A percentile compares a stretch with the other conserved stretches of the same genome.
Conservation (phyloP, 2,329 filamentous ascomycete species). For the Penicillium sclerotiorum region DNA sequence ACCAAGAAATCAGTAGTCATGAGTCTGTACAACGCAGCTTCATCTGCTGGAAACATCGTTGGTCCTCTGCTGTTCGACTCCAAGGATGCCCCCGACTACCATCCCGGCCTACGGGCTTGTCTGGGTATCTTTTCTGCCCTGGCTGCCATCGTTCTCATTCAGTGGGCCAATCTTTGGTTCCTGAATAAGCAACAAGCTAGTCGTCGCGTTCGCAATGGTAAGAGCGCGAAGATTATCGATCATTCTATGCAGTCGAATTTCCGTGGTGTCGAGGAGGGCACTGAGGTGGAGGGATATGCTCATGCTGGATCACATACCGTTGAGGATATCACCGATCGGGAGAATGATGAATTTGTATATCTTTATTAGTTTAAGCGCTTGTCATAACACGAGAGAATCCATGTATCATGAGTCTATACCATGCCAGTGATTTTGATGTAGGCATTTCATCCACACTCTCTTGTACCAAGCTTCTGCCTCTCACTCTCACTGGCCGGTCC, state of each 20-base stretch:
- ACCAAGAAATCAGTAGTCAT: slow-evolving; percentile 69
- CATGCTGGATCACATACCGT: slow-evolving; percentile 56
- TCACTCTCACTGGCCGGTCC: too few species aligned
- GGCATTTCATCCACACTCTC: too few species aligned
- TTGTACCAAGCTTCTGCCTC: too few species aligned
- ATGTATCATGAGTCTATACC: background rate
- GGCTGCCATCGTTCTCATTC: slow-evolving; percentile 55
- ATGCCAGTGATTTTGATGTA: too few species aligned
- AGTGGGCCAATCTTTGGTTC: slow-evolving; percentile 58
- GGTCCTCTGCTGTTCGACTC: slow-evolving; percentile 65
- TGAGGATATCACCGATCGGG: slow-evolving; percentile 64
- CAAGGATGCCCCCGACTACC: slow-evolving; percentile 61
- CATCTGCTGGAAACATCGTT: slow-evolving; percentile 67
- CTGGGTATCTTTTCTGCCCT: slow-evolving; percentile 51
- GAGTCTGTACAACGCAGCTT: slow-evolving; percentile 65
- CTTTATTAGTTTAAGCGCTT: slow-evolving; percentile 49
- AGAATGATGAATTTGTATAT: slow-evolving; percentile 71
- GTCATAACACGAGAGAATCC: background rate
- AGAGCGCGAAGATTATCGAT: slow-evolving; percentile 62
- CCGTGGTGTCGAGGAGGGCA: slow-evolving; percentile 31
- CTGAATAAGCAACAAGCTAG: slow-evolving; percentile 58
- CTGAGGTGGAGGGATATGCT: slow-evolving; percentile 10
- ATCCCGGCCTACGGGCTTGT: slow-evolving; percentile 59
- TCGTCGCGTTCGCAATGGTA: slow-evolving; percentile 61
- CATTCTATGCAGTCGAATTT: slow-evolving; percentile 62